These are phyloP conservation scores for Globisporangium solare DNA, from an alignment of 352 stramenopile genomes.

Conservation along the genomic window DNA sequence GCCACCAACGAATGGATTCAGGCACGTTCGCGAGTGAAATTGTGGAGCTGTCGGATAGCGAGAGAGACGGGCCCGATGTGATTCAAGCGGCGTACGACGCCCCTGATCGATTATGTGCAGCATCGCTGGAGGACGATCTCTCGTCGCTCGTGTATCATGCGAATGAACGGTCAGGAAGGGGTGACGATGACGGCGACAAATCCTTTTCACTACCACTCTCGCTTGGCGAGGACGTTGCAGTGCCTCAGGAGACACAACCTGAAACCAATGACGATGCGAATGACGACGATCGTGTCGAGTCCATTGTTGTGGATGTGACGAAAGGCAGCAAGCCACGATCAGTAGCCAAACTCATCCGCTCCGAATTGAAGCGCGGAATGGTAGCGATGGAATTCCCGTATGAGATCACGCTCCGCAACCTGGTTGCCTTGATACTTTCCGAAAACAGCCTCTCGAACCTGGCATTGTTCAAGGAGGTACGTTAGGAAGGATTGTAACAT, in stretches of 20 bases:
- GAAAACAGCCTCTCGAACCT: conserved; percentile 50
- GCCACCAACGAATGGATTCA: conserved; percentile 10
- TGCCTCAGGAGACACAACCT: neutral
- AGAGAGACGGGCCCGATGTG: conserved; percentile 1
- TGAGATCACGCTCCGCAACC: conserved; percentile 46
- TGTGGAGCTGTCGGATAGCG: conserved; percentile 16
- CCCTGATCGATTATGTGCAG: conserved; percentile 6
- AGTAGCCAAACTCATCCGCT: conserved; percentile 48
- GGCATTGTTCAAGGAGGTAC: conserved; percentile 53
- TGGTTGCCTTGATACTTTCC: conserved; percentile 59
- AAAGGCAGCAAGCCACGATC: conserved; percentile 51
- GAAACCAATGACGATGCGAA: conserved; percentile 24
- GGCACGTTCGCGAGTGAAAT: conserved; percentile 17
- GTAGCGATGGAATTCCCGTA: conserved; percentile 44
- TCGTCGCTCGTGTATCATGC: conserved; percentile 27
- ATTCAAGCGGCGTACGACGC: neutral
- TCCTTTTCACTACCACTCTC: neutral
- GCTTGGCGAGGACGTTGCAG: neutral
- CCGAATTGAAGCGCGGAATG: conserved; percentile 39
- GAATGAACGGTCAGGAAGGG: conserved; percentile 9
- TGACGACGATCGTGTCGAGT: conserved; percentile 35
- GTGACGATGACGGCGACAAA: neutral
- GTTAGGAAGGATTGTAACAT: neutral
- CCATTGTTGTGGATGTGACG: conserved; percentile 36
- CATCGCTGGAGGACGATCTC: conserved; percentile 18